Evolutionary conservation across 768 basidiomycete genomes (phyloP), one percentile per base, ranked within the genome.

Genomic region (Trametes sanguinea): DNA sequence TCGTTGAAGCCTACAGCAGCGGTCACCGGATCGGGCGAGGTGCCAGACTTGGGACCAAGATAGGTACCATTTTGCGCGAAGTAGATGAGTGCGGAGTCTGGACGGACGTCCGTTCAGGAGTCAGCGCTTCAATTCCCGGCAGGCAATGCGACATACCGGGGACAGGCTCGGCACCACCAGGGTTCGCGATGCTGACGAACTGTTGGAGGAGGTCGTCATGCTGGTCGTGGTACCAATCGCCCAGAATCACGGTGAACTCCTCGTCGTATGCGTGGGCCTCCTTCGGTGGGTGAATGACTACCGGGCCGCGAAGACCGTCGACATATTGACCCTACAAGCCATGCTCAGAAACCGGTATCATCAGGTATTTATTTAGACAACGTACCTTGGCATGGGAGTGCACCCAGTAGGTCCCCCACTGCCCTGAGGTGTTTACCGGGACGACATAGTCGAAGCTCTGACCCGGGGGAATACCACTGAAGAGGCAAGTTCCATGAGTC

Each of bases 171-270:
- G 87, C 86, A 17, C 94, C 95, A 27, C 82, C 83, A 0, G 95
- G 95, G 73, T 96, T 90, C 7, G 81, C 76, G 44, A 85, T 80
- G 70, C 74, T 88, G 71, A 94, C 75, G 74, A 93, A 95, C 37
- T 83, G 73, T 29, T 85, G 72, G 54, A 91, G 52, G 37, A 96
- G 82, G 8, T 74, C 78, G 1, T 75, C 50, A 62, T 94, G 90
- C 71, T 92, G 80, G 6, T 86, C 72, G 71, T 97, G 94, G 71
- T 98, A 98, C 95, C 96, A 98, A 73, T 98, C 95, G 5, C 86
- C 83, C 1, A 98, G 77, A 61, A 94, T 71, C 65, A 98, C 78
- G 17, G 91, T 95, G 76, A 85, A 95, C 67, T 98, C 96, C 30
- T 89, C 92, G 73, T 98, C 95, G 73, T 97, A 98, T 9, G 64